Percentiles rank a stretch among this genome's conserved stretches.
phyloP scores from a whole-genome alignment of 192 early-diverging fungal genomes.

The Coemansia aciculifera region DNA sequence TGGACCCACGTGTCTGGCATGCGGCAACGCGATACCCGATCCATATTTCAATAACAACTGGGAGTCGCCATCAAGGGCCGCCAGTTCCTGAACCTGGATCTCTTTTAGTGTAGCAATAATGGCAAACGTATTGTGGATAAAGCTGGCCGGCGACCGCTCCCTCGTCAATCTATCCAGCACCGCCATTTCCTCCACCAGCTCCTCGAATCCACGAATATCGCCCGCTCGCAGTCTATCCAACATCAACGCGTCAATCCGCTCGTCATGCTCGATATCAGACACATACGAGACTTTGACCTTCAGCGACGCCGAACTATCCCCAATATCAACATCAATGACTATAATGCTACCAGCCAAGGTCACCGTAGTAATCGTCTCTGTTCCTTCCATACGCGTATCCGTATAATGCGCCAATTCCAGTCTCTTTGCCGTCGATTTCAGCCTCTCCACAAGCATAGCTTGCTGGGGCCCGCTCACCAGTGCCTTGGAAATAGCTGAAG shows the following conservation, averaged over 20 bases:
- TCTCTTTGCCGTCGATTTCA: slow-evolving; percentile 26
- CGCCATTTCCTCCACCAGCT: slow-evolving; percentile 39
- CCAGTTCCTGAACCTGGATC: slow-evolving; percentile 42
- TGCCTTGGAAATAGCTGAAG: slow-evolving; percentile 25
- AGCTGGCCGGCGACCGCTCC: slow-evolving; percentile 28
- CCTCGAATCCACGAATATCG: slow-evolving; percentile 44
- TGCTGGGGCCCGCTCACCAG: background rate
- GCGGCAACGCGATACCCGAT: slow-evolving; percentile 43
- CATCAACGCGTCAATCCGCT: slow-evolving; percentile 44
- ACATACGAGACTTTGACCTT: slow-evolving; percentile 52
- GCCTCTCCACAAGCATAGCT: slow-evolving; percentile 28
- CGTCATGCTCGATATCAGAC: slow-evolving; percentile 43
- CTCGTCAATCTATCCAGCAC: slow-evolving; percentile 34
- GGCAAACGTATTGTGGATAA: slow-evolving; percentile 51
- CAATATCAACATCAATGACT: slow-evolving; percentile 52
- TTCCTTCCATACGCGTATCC: slow-evolving; percentile 23
- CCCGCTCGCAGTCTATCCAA: slow-evolving; percentile 15
- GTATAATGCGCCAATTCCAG: slow-evolving; percentile 45
- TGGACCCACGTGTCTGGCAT: slow-evolving; percentile 38
- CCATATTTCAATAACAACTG: slow-evolving; percentile 26
- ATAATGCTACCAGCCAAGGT: slow-evolving; percentile 47
- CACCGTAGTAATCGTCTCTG: slow-evolving; percentile 33
- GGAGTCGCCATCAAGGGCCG: slow-evolving; percentile 25
- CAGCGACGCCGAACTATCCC: slow-evolving; percentile 9
- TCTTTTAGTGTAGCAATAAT: slow-evolving; percentile 33